Conservation (phyloP, 257 asterid genomes). For the Coffea eugenioides region DNA sequence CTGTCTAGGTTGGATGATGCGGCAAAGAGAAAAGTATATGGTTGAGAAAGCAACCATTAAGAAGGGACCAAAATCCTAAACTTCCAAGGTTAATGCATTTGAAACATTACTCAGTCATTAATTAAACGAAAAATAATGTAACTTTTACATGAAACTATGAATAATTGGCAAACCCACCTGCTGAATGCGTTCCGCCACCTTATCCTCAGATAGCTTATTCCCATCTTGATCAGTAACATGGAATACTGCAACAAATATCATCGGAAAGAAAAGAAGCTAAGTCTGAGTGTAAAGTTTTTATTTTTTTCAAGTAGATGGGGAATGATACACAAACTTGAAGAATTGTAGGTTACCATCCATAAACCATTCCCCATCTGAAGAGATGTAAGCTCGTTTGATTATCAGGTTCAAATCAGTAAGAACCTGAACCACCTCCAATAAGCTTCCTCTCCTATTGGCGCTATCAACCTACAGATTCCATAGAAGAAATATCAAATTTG, state of each 20-base stretch:
- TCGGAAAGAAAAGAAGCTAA: constrained; percentile 16
- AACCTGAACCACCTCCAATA: constrained; percentile 86
- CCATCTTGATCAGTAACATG: constrained; percentile 84
- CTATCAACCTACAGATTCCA: constrained; percentile 70
- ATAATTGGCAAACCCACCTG: constrained; percentile 42
- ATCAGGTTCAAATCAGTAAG: constrained; percentile 78
- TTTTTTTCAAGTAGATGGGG: not conserved
- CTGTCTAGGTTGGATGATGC: not conserved
- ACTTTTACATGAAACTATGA: not conserved
- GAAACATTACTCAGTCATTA: not conserved
- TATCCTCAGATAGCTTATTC: constrained; percentile 57
- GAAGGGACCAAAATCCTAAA: not conserved
- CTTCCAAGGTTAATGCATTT: not conserved
- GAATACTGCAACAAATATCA: constrained; percentile 52
- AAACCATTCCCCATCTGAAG: constrained; percentile 96
- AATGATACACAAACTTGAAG: not conserved
- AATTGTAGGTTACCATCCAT: constrained; percentile 72
- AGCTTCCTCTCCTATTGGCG: constrained; percentile 80
- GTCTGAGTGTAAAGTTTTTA: not conserved
- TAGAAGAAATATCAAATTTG: not conserved
- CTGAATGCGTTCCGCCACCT: constrained; percentile 60
- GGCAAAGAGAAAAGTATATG: not conserved
- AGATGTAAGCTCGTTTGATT: constrained; percentile 77
- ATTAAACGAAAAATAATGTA: not conserved
- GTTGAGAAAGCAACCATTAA: not conserved